Base-by-base conservation (phyloP, 2,329 filamentous ascomycete genomes). In the Penicillium digitatum region DNA sequence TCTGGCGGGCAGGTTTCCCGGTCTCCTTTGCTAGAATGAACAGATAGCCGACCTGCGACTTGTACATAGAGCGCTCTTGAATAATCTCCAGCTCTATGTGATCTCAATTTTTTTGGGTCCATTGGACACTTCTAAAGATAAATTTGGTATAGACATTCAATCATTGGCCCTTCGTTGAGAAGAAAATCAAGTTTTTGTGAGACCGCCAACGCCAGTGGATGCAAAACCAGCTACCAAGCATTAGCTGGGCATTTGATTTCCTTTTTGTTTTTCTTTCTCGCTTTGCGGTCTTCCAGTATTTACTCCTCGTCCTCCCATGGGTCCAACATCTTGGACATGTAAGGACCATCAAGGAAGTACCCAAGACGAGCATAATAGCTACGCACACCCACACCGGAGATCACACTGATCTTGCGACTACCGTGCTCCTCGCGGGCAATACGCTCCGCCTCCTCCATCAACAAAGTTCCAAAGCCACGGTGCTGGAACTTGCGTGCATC, bases 401-500 rank as follows among this genome's bases (percentile, higher is more conserved):
- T 99, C 62, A 99, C 91, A 69, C 90, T 94, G 53, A 99, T 90
- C 81, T 99, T 99, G 57, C 82, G 82, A 65, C 92, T 96, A 6
- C 91, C 89, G 69, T 99, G 94, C 76, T 99, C 94, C 61, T 96
- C 88, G 52, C 90, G 83, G 0, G 95, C 93, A 61, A 99, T 99
- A 48, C 92, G 82, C 77, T 97, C 94, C 0, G 94, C 95, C 76
- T 97, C 93, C 69, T 97, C 93, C 95, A 99, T 99, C 62, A 99
- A 71, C 58, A 99, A 74, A 1, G 94, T 99, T 45, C 94, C 94
- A 63, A 95, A 99, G 0, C 94, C 94, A 72, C 96, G 94, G 76
- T 99, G 94, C 77, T 99, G 94, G 75, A 97, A 97, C 75, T 97
- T 97, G 74, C 89, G 87, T 20, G 93, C 91, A 66, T 99, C 94